A percentile compares a stretch with the other conserved stretches of the same genome.
These are phyloP conservation scores for Pythium dissimile DNA, from an alignment of 352 stramenopile genomes.

Conservation along the genomic window DNA sequence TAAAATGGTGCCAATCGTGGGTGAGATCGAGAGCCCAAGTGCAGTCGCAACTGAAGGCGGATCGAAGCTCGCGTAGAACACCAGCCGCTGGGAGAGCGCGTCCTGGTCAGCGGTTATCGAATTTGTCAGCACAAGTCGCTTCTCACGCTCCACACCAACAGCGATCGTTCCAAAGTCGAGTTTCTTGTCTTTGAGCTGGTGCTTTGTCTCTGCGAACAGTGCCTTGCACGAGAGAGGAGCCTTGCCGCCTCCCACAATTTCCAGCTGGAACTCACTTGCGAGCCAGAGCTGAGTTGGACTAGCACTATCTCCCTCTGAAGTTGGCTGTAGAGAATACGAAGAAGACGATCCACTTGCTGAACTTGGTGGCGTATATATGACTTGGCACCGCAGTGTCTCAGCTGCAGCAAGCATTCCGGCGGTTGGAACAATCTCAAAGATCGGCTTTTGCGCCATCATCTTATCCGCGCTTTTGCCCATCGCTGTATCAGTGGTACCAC, in stretches of 20 bases:
- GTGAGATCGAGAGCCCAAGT: conserved; percentile 44
- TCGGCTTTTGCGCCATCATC: conserved; percentile 3
- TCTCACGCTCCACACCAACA: conserved; percentile 68
- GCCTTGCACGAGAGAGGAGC: conserved; percentile 42
- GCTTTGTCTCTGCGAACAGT: conserved; percentile 49
- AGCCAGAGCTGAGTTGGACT: conserved; percentile 24
- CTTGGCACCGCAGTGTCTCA: conserved; percentile 38
- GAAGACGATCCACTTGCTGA: background rate
- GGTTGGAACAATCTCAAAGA: conserved; percentile 52
- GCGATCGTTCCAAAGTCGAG: conserved; percentile 82
- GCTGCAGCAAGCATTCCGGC: conserved; percentile 36
- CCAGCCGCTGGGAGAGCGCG: conserved; percentile 17
- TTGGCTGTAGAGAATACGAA: conserved; percentile 6
- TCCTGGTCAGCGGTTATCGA: conserved; percentile 11
- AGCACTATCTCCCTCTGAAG: background rate
- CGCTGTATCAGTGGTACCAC: background rate
- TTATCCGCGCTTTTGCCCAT: conserved; percentile 17
- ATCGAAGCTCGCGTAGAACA: conserved; percentile 66
- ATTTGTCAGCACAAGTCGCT: conserved; percentile 48
- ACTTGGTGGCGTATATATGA: conserved; percentile 48
- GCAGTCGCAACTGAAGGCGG: conserved; percentile 29
- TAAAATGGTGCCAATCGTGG: conserved; percentile 37
- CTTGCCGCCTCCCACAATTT: conserved; percentile 54
- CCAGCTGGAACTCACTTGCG: conserved; percentile 42
- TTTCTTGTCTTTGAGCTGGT: conserved; percentile 61